Evolutionary conservation across 164 flowering plant species (phyloP).

Genomic region (Liquidambar formosana): DNA sequence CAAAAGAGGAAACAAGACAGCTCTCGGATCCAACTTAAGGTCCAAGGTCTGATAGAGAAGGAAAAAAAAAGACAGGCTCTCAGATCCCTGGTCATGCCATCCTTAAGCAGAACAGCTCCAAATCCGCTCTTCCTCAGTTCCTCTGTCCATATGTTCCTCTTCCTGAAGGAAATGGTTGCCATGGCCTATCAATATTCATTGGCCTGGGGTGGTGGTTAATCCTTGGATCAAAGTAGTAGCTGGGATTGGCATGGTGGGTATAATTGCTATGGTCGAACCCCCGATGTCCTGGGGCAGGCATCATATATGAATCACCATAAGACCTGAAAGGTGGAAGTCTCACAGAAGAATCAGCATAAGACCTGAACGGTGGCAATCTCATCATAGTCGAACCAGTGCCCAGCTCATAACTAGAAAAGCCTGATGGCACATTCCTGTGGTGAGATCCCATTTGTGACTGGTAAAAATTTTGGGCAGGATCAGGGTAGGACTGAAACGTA

Average conservation of each 20-base stretch:
- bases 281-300: constrained; percentile 2
- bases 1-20: constrained; percentile 26
- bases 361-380: constrained; percentile 5
- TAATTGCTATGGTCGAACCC: not conserved
- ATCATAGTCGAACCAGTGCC: constrained; percentile 20
- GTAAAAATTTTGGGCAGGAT: not conserved
- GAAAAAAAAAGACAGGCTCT: too few relatives aligned
- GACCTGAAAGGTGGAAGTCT: constrained; percentile 8
- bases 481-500: not conserved
- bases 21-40: too few relatives aligned
- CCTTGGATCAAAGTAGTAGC: constrained; percentile 14
- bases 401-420: constrained; percentile 1
- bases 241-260: constrained; percentile 1
- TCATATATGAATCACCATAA: not conserved
- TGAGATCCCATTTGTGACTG: constrained; percentile 9
- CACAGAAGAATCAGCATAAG: not conserved
- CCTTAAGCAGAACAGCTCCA: constrained; percentile 25
- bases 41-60: too few relatives aligned
- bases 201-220: not conserved
- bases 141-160: not conserved
- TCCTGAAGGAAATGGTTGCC: constrained; percentile 8
- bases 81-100: constrained; percentile 18
- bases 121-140: not conserved
- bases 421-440: not conserved
- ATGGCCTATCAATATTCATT: constrained; percentile 1